Evolutionary conservation across 345 rosid genomes (phyloP).

Genomic region (Eucalyptus regnans): DNA sequence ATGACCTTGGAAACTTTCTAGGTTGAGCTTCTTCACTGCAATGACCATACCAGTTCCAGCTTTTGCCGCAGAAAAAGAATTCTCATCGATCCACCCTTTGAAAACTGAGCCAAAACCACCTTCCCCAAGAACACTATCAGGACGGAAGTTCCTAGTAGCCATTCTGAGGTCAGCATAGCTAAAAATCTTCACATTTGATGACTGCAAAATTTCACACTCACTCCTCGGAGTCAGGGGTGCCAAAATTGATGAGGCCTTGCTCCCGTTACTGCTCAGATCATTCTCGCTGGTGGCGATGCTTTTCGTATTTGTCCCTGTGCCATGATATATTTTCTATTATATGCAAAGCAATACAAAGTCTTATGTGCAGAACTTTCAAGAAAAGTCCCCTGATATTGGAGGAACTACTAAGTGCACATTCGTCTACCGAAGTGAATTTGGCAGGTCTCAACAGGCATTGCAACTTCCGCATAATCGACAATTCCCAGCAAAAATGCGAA

Average conservation of each 20-base stretch:
- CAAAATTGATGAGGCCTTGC: conserved; percentile 29
- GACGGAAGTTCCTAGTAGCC: conserved; percentile 63
- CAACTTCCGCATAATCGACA: neutral
- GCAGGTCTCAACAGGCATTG: neutral
- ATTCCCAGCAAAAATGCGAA: neutral
- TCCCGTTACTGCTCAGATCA: conserved; percentile 21
- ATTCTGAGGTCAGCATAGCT: conserved; percentile 32
- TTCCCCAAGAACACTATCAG: conserved; percentile 66
- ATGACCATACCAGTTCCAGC: conserved; percentile 63
- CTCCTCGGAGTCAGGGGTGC: conserved; percentile 44
- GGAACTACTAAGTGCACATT: neutral
- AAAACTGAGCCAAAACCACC: conserved; percentile 80
- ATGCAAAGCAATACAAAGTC: neutral
- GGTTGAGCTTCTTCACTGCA: conserved; percentile 71
- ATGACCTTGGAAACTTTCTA: conserved; percentile 60
- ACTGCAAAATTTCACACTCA: conserved; percentile 59
- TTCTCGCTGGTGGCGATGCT: conserved; percentile 23
- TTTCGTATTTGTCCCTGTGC: conserved; percentile 40
- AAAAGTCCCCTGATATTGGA: neutral
- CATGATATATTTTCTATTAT: neutral
- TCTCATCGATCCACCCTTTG: conserved; percentile 67
- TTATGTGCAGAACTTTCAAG: neutral
- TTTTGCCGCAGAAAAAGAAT: conserved; percentile 43
- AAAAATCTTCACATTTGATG: conserved; percentile 49
- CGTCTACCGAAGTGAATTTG: neutral